These are phyloP conservation scores for Cytidiella melzeri DNA, from an alignment of 768 basidiomycete species.

Conservation along the genomic window DNA sequence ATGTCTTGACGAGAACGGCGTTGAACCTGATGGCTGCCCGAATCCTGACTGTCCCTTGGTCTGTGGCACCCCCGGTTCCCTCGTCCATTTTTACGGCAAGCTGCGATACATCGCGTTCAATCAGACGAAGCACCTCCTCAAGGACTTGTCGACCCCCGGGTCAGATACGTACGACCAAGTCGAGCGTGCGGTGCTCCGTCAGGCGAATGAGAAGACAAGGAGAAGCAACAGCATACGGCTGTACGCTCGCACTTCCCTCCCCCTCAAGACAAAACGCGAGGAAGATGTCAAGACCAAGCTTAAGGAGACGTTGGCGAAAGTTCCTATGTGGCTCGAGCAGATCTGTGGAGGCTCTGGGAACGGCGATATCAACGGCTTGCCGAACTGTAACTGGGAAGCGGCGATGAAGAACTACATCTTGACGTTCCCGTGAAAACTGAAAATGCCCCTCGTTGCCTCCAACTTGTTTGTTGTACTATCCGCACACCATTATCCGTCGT, in stretches of 20 bases:
- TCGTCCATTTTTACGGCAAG: constrained; percentile 58
- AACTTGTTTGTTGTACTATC: no score
- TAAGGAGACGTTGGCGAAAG: constrained; percentile 27
- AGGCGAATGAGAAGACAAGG: constrained; percentile 7
- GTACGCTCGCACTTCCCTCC: constrained; percentile 1
- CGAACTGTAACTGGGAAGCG: constrained; percentile 54
- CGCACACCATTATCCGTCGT: no score
- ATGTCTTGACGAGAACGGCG: constrained; percentile 42
- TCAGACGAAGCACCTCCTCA: constrained; percentile 31
- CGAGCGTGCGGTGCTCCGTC: constrained; percentile 33
- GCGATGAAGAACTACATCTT: constrained; percentile 59
- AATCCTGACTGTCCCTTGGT: constrained; percentile 75
- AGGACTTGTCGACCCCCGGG: constrained; percentile 29
- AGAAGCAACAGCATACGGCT: constrained; percentile 11
- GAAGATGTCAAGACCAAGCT: constrained; percentile 21
- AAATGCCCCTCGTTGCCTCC: no score
- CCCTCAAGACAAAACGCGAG: constrained; percentile 8
- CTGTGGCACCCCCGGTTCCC: constrained; percentile 77
- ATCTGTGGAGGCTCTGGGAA: constrained; percentile 36
- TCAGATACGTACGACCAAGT: constrained; percentile 38
- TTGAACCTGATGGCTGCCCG: constrained; percentile 65
- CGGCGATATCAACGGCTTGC: constrained; percentile 30
- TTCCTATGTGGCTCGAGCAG: constrained; percentile 27
- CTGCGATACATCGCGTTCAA: constrained; percentile 47
- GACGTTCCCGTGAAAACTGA: constrained; percentile 47